These are phyloP conservation scores for maize (Zea mays) DNA, from an alignment of 176 grass and related monocot species.

Conservation along the genomic window DNA sequence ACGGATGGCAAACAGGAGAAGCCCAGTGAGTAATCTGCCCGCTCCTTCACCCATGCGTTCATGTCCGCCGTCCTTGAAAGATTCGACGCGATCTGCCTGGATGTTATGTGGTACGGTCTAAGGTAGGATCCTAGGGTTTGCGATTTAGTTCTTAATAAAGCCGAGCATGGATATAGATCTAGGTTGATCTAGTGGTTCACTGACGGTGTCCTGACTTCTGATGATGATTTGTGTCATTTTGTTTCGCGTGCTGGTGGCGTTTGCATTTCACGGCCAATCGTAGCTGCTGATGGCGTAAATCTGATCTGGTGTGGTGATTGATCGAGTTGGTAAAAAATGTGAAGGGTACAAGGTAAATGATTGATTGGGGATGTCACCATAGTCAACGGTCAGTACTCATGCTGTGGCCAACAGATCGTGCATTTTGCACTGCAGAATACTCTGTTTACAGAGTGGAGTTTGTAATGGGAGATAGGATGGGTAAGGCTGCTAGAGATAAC, in stretches of 20 bases:
- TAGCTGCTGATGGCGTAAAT: neutral
- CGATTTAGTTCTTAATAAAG: too few species aligned
- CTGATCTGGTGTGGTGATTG: neutral
- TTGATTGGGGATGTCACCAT: too few species aligned
- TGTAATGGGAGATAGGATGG: too few species aligned
- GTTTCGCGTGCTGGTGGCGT: neutral
- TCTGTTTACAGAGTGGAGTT: too few species aligned
- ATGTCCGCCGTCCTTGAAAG: neutral
- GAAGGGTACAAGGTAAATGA: too few species aligned
- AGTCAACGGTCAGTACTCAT: too few species aligned
- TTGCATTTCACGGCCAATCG: neutral
- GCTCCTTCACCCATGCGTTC: neutral
- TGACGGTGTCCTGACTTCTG: too few species aligned
- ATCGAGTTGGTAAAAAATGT: neutral
- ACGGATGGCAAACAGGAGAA: slow-evolving; percentile 73
- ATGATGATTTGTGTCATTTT: too few species aligned
- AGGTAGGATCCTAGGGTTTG: too few species aligned
- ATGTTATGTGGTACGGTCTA: neutral
- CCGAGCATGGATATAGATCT: neutral
- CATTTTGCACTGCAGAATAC: too few species aligned
- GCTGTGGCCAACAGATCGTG: too few species aligned
- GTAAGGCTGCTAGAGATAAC: neutral
- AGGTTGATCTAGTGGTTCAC: neutral
- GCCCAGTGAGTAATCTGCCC: slow-evolving; percentile 51
- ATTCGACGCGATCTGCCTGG: neutral